Conservation (phyloP, 345 rosid species). For the Chamaenerion angustifolium region DNA sequence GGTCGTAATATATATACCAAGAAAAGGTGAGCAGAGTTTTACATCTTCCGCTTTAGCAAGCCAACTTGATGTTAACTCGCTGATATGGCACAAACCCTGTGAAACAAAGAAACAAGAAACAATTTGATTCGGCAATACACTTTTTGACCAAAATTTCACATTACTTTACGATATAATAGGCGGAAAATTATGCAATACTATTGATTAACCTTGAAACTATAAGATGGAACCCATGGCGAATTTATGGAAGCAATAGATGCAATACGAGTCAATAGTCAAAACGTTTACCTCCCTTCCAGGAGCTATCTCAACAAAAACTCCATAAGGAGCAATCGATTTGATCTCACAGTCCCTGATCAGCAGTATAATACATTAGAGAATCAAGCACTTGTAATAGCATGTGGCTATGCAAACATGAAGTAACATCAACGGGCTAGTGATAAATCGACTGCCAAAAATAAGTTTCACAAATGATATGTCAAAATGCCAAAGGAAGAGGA, state of each 20-base stretch:
- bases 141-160: too few species aligned
- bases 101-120: slow-evolving; percentile 1
- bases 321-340: slow-evolving; percentile 79
- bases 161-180: too few species aligned
- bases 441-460: too few species aligned
- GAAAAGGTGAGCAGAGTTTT: slow-evolving; percentile 16
- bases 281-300: slow-evolving; percentile 80
- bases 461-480: background rate
- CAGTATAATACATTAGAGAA: slow-evolving; percentile 10
- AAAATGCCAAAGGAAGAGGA: background rate
- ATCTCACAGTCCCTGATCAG: slow-evolving; percentile 72
- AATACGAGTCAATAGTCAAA: too few species aligned
- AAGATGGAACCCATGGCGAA: too few species aligned
- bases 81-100: slow-evolving; percentile 95
- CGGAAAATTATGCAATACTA: too few species aligned
- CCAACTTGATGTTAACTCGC: slow-evolving; percentile 78
- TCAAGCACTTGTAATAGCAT: background rate
- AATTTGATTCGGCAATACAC: slow-evolving; percentile 1
- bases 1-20: background rate
- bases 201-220: too few species aligned
- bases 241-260: too few species aligned
- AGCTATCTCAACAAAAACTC: slow-evolving; percentile 92
- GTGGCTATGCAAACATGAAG: too few species aligned
- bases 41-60: slow-evolving; percentile 98
- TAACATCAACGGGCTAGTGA: too few species aligned